A percentile compares a stretch with the other conserved stretches of the same genome.
Conservation (phyloP, 306 rosid genomes). For the Myrica gale region DNA sequence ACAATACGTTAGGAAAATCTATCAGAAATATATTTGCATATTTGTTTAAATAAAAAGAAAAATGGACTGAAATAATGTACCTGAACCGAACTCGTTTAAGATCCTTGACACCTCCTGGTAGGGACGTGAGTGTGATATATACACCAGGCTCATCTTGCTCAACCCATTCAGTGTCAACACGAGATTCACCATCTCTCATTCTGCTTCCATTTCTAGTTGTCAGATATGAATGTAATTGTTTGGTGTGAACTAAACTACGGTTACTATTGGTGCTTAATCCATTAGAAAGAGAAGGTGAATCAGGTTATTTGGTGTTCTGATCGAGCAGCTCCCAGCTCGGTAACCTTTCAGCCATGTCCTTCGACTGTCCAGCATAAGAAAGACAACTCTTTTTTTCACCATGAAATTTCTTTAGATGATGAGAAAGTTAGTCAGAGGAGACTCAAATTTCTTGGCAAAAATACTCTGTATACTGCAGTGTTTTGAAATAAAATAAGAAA, state of each 20-base stretch:
- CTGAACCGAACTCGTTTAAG: conserved; percentile 99
- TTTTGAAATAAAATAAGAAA: too few species aligned
- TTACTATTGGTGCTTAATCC: conserved; percentile 58
- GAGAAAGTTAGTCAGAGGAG: too few species aligned
- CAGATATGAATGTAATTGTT: conserved; percentile 64
- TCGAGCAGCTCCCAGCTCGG: conserved; percentile 88
- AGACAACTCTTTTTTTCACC: conserved; percentile 4
- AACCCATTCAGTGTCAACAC: conserved; percentile 49
- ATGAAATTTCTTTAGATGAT: neutral
- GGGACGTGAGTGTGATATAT: conserved; percentile 85
- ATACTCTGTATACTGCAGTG: too few species aligned
- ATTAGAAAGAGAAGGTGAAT: conserved; percentile 68
- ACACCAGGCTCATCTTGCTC: conserved; percentile 94
- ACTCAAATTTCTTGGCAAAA: too few species aligned
- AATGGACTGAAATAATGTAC: conserved; percentile 33
- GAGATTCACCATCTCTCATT: conserved; percentile 75
- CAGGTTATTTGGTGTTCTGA: conserved; percentile 68
- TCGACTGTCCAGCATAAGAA: conserved; percentile 55
- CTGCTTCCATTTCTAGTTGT: conserved; percentile 70
- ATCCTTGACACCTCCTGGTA: conserved; percentile 85
- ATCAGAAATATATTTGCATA: neutral
- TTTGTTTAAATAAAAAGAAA: neutral
- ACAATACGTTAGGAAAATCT: too few species aligned
- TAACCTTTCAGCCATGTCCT: conserved; percentile 97
- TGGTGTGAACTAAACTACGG: conserved; percentile 59